Evolutionary conservation across 2,329 filamentous ascomycete genomes (phyloP), one percentile per base, ranked within the genome.

Genomic region (Hypocrella siamensis): DNA sequence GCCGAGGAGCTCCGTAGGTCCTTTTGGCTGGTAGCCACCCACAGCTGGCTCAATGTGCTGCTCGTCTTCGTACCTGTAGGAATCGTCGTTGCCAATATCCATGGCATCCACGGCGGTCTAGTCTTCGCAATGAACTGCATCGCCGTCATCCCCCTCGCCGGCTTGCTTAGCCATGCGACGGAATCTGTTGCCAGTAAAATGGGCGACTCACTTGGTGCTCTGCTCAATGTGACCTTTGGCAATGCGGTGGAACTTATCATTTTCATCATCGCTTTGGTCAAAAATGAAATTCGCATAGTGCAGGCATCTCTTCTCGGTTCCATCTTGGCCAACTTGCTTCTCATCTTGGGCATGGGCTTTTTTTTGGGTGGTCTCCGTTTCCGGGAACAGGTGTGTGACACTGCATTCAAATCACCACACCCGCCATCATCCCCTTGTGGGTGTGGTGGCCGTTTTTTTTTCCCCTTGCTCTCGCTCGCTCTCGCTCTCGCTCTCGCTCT

Each of bases 291-390:
- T 38, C 75, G 81, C 37, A 88, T 93, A 42, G 86, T 93, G 17
- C 86, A 93, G 56, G 84, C 86, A 11, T 92, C 86, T 1, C 61
- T 93, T 31, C 65, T 94, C 19, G 86, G 86, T 26, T 93, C 84
- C 2, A 93, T 94, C 44, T 60, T 94, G 41, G 79, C 85, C 40
- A 93, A 93, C 48, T 58, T 93, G 34, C 65, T 94, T 17, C 67
- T 93, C 38, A 93, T 93, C 47, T 59, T 94, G 43, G 86, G 86
- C 46, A 93, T 93, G 84, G 76, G 77, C 35, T 93, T 94, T 54
- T 68, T 93, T 32, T 58, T 92, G 17, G 86, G 86, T 47, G 86
- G 85, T 40, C 60, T 93, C 33, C 76, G 84, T 39, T 93, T 75
- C 53, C 78, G 80, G 50, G 86, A 94, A 60, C 86, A 93, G 62